phyloP scores from a whole-genome alignment of 2,329 filamentous ascomycete genomes.

The Bipolaris cookei region DNA sequence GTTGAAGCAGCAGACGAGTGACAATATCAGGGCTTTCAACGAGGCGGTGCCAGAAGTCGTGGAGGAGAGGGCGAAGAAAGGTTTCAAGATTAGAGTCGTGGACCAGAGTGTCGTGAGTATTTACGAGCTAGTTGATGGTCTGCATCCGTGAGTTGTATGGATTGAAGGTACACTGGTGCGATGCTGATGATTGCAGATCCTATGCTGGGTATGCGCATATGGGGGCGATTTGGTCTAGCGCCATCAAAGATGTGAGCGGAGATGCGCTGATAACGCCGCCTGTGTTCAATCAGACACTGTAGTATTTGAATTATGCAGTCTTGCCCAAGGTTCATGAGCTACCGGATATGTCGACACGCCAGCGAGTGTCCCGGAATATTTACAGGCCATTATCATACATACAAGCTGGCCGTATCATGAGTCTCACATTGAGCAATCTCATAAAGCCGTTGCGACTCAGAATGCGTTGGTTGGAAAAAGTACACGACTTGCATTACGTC shows the following conservation, averaged over 20 bases:
- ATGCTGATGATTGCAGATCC: conserved; percentile 21
- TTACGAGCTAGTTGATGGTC: conserved; percentile 31
- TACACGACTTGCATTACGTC: conserved; percentile 4
- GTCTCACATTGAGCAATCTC: neutral
- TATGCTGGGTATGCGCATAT: conserved; percentile 39
- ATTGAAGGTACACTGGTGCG: neutral
- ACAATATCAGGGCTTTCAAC: conserved; percentile 33
- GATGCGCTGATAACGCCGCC: conserved; percentile 19
- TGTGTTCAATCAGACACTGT: neutral
- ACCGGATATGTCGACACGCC: neutral
- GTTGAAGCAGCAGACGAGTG: conserved; percentile 17
- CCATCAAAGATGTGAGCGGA: conserved; percentile 12
- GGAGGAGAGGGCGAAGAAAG: conserved; percentile 20
- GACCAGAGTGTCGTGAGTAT: conserved; percentile 29
- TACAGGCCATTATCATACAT: too few species aligned
- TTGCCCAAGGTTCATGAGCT: neutral
- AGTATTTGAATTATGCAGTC: neutral
- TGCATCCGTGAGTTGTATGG: conserved; percentile 36
- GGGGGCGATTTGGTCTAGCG: conserved; percentile 35
- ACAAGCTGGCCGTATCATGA: neutral
- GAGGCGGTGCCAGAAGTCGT: conserved; percentile 30
- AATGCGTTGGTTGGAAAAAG: neutral
- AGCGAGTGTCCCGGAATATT: neutral
- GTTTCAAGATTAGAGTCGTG: conserved; percentile 35
- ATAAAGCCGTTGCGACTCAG: conserved; percentile 9